Evolutionary conservation across 768 basidiomycete species (phyloP).

Genomic region (Obba rivulosa): DNA sequence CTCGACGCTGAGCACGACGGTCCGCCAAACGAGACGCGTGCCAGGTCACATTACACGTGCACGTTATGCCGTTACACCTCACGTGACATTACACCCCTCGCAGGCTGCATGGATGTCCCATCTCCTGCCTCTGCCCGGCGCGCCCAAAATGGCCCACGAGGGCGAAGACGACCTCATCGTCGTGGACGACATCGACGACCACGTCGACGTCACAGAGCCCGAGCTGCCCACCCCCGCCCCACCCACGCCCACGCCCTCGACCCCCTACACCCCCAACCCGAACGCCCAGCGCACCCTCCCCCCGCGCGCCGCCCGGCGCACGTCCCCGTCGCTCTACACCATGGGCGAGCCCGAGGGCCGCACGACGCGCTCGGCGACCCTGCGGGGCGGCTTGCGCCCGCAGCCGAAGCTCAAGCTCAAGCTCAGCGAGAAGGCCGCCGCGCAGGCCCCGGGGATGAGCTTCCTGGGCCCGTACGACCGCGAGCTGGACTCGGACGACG

Average conservation of each 20-base stretch:
- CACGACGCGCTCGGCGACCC: constrained; percentile 19
- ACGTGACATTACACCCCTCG: no score
- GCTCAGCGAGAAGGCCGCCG: constrained; percentile 76
- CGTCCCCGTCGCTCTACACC: constrained; percentile 16
- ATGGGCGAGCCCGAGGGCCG: constrained; percentile 18
- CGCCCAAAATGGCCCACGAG: constrained; percentile 6
- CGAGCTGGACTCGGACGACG: constrained; percentile 92
- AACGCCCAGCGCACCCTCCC: constrained; percentile 12
- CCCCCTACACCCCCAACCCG: constrained; percentile 7
- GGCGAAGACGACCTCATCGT: constrained; percentile 23
- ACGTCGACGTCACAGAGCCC: constrained; percentile 15
- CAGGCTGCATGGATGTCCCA: no score
- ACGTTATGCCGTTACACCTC: no score
- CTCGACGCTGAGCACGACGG: neutral
- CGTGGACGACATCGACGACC: constrained; percentile 23
- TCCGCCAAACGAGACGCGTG: no score
- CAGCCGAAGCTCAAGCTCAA: constrained; percentile 83
- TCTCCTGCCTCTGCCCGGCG: no score
- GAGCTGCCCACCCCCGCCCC: constrained; percentile 7
- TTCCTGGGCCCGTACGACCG: constrained; percentile 91
- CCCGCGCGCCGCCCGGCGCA: constrained; percentile 14
- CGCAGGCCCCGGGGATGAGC: constrained; percentile 78
- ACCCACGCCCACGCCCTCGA: neutral
- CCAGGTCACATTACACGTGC: no score
- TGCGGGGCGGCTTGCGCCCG: constrained; percentile 11